Evolutionary conservation across 257 asterid species (phyloP).

Genomic region (Cordia subcordata): DNA sequence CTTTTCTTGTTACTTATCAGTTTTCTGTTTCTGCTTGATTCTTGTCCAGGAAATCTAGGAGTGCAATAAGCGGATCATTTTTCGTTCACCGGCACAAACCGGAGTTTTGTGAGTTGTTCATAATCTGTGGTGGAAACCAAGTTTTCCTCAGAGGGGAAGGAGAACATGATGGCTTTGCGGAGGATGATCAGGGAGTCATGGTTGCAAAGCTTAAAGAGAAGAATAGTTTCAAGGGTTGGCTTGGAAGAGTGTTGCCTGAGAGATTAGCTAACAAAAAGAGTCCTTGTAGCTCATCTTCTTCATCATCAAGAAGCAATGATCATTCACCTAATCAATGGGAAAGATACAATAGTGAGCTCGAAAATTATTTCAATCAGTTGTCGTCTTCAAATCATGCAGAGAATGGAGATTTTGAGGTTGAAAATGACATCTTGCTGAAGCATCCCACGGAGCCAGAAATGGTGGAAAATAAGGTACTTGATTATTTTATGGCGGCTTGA

Average conservation of each 20-base stretch:
- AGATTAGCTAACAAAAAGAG: conserved; percentile 15
- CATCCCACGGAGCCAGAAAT: conserved; percentile 17
- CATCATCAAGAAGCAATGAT: conserved; percentile 23
- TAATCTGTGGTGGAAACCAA: conserved; percentile 43
- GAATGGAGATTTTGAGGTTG: conserved; percentile 22
- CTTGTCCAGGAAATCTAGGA: conserved; percentile 52
- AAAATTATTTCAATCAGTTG: conserved; percentile 36
- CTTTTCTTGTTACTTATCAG: neutral
- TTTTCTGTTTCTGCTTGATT: neutral
- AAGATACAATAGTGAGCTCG: conserved; percentile 36
- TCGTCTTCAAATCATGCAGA: conserved; percentile 22
- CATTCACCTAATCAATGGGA: conserved; percentile 36
- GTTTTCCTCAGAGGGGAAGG: conserved; percentile 42
- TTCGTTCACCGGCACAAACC: conserved; percentile 53
- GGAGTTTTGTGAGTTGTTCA: conserved; percentile 44
- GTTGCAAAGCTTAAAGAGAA: conserved; percentile 40
- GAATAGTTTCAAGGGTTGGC: conserved; percentile 45
- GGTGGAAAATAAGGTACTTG: conserved; percentile 38
- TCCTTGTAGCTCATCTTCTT: conserved; percentile 23
- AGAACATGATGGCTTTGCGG: conserved; percentile 36
- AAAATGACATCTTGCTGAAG: conserved; percentile 12
- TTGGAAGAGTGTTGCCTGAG: conserved; percentile 40
- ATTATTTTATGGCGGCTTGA: neutral
- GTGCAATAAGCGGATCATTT: conserved; percentile 44
- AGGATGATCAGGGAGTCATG: conserved; percentile 39